Evolutionary conservation across 2,329 filamentous ascomycete species (phyloP), one percentile per base, ranked within the genome.

Genomic region (Balansia obtecta): DNA sequence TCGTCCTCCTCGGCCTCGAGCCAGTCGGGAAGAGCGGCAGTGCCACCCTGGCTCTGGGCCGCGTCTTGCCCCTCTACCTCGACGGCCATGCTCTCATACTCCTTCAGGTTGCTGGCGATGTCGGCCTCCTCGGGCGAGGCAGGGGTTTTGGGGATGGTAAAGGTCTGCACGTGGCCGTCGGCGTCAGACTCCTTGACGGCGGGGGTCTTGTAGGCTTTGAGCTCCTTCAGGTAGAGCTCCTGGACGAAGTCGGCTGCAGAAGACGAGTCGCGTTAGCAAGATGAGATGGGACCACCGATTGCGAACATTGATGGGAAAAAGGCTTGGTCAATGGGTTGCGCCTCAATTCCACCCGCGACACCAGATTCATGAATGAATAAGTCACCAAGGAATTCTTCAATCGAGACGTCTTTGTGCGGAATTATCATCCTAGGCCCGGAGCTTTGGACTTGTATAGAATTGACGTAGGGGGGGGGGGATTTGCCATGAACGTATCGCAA

Each of bases 151-250:
- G 93, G 93, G 57, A 84, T 68, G 64, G 68, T 66, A 77, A 97
- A 98, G 69, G 82, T 87, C 69, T 93, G 86, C 62, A 97, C 93
- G 62, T 95, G 86, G 67, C 88, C 90, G 61, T 91, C 85, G 66
- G 90, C 76, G 66, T 97, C 93, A 63, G 81, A 80, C 57, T 88
- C 78, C 79, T 96, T 95, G 73, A 91, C 68, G 59, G 82, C 75
- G 51, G 86, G 76, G 57, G 83, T 75, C 81, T 97, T 97, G 85
- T 95, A 97, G 72, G 82, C 81, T 75, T 91, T 93, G 67, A 98
- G 83, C 74, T 97, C 90, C 71, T 85, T 86, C 62, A 98, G 83
- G 79, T 98, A 98, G 66, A 98, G 81, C 69, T 97, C 91, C 74
- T 97, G 93, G 63, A 98, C 88, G 64, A 95, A 82, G 71, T 98